These are phyloP conservation scores for Aspergillus novoparasiticus DNA, from an alignment of 2,329 filamentous ascomycete genomes.

Conservation along the genomic window DNA sequence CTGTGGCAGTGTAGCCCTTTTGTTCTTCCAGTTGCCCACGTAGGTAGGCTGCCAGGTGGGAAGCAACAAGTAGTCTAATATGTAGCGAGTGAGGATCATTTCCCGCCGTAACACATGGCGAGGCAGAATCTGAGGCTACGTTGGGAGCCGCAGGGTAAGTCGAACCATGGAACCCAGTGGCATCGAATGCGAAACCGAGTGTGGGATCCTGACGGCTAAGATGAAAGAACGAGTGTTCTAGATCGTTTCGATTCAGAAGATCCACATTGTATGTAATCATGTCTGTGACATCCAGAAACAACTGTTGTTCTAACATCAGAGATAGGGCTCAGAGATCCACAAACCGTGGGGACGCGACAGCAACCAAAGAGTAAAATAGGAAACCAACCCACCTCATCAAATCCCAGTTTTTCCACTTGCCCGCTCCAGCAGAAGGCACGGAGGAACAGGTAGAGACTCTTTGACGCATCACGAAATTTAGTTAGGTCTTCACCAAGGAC, in stretches of 20 bases:
- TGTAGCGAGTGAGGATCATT: conserved; percentile 37
- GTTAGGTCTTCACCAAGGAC: conserved; percentile 85
- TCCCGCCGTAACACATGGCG: conserved; percentile 29
- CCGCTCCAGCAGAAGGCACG: conserved; percentile 74
- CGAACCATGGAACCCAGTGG: conserved; percentile 67
- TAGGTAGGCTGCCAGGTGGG: conserved; percentile 77
- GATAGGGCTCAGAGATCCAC: background rate
- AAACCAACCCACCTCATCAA: conserved; percentile 73
- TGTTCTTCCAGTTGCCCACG: conserved; percentile 72
- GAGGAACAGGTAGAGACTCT: conserved; percentile 74
- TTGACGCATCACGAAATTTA: conserved; percentile 83
- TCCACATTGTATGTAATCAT: conserved; percentile 79
- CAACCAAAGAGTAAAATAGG: background rate
- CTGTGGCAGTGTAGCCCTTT: conserved; percentile 83
- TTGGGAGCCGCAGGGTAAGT: conserved; percentile 51
- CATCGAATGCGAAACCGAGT: conserved; percentile 78
- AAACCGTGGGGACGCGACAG: background rate
- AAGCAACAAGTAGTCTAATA: conserved; percentile 72
- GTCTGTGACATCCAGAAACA: conserved; percentile 80
- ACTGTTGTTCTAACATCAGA: conserved; percentile 36
- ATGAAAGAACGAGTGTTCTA: conserved; percentile 75
- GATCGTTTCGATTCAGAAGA: conserved; percentile 67
- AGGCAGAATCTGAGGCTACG: conserved; percentile 12
- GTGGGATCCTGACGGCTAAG: conserved; percentile 73
- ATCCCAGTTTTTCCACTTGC: conserved; percentile 78